Base-by-base conservation (phyloP, 2,329 filamentous ascomycete species). In the Fusarium napiforme region DNA sequence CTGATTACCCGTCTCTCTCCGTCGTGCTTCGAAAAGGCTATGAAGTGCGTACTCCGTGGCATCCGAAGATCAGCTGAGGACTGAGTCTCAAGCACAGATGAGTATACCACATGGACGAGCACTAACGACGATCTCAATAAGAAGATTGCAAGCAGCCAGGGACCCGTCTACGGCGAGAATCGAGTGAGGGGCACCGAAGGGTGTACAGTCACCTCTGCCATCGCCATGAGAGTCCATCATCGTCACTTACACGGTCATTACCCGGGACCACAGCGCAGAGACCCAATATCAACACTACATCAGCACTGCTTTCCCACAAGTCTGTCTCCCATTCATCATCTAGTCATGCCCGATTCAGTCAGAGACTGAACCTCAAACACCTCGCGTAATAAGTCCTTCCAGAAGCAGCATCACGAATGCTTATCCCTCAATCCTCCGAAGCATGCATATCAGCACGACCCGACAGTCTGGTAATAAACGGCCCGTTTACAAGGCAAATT, bases 401-500 rank as follows among this genome's bases (percentile, higher is more conserved):
- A 15, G 15, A 64, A 32, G n/a, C 10, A 64, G 46, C 43, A 64
- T 62, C 37, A 18, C 2, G n/a, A 36, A 12, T 28, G n/a, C 36
- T 61, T 23, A 42, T 61, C 55, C 58, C 47, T 68, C 57, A 58
- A 39, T 26, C 30, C 21, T 34, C 56, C 55, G 42, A 45, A 45
- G 23, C 42, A 56, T 69, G 64, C 65, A 62, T 43, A 47, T 43
- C 46, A 61, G 63, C 47, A 21, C 21, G 64, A 68, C 67, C 67
- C 67, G 66, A 65, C 67, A 69, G 65, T 69, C n/a, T 69, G 67
- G 67, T 69, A 53, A 50, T 42, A 50, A 70, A 69, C 67, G 66
- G 66, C 12, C 67, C 67, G 65, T 70, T 69, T 69, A 37, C 40
- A 53, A 55, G 34, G 40, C 42, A 59, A 67, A 45, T 56, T 30